Evolutionary conservation across 257 asterid species (phyloP), one percentile per base, ranked within the genome.

Genomic region (Jaltomata sinuosa): DNA sequence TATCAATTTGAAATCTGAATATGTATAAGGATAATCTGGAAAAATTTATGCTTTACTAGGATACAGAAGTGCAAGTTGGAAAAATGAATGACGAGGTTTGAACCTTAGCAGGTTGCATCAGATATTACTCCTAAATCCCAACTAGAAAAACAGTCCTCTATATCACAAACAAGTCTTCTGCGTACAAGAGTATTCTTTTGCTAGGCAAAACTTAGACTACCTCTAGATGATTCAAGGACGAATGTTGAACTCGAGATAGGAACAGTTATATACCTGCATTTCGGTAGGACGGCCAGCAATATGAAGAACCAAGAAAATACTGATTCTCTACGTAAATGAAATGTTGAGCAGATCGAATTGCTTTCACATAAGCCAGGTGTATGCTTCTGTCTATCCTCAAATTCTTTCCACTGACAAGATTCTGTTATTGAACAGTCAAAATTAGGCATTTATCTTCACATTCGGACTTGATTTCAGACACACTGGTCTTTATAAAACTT

Each of bases 301-400:
- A 97, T 76, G 99, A 94, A 69, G 99, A 93, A 52, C 99, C 99
- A n/a, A 97, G 88, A 87, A 97, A 97, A 86, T 97, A 97, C 86
- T 97, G 99, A 79, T 97, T 97, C 91, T 95, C 99, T 45, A 97
- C 91, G 91, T 97, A 97, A 89, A 97, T 92, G 85, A 91, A 97
- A 86, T 92, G 97, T 86, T 94, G 97, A 42, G 99, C 98, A 67
- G 94, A 89, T 86, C 99, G 90, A 87, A 97, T 97, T 74, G 99
- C 98, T 80, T 97, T 90, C 77, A 97, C 89, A 81, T 97, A 97
- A 83, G 98, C 98, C 88, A 84, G 89, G 89, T 97, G 98, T 85
- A 97, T 97, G 89, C 99, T 97, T 89, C 62, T 88, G 81, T 97
- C 99, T 12, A 97, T 90, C 84, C 92, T 97, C 89, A 97, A 86